These are phyloP conservation scores for Lasiosphaeria hispida DNA, from an alignment of 495 filamentous ascomycete genomes.

Conservation along the genomic window DNA sequence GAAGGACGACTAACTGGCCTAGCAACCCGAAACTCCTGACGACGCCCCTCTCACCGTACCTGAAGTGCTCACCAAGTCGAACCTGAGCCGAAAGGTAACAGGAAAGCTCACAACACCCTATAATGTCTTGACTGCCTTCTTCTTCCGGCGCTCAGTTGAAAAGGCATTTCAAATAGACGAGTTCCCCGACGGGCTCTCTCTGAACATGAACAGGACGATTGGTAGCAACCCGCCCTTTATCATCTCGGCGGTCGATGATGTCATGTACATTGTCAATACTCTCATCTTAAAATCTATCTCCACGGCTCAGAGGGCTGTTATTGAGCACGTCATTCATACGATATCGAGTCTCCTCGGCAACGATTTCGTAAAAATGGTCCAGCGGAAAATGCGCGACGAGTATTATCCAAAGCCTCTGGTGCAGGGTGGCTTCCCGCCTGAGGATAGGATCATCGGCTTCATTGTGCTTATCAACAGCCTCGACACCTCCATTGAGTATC, in stretches of 20 bases:
- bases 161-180: slow-evolving; percentile 99
- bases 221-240: slow-evolving; percentile 80
- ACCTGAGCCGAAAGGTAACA: slow-evolving; percentile 70
- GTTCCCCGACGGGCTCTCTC: slow-evolving; percentile 71
- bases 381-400: slow-evolving; percentile 95
- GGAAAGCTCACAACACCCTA: slow-evolving; percentile 73
- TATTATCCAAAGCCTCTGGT: slow-evolving; percentile 75
- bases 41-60: slow-evolving; percentile 58
- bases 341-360: slow-evolving; percentile 83
- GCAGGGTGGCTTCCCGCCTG: slow-evolving; percentile 75
- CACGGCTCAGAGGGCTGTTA: slow-evolving; percentile 74
- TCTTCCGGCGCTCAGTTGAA: slow-evolving; percentile 92
- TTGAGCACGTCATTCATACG: slow-evolving; percentile 73
- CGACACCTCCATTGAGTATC: slow-evolving; percentile 84
- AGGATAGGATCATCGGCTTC: slow-evolving; percentile 79
- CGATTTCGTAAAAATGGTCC: slow-evolving; percentile 95
- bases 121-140: slow-evolving; percentile 87
- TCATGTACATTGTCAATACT: slow-evolving; percentile 98
- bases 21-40: slow-evolving; percentile 45
- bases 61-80: slow-evolving; percentile 68
- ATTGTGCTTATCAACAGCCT: slow-evolving; percentile 94
- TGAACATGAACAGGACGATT: slow-evolving; percentile 67
- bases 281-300: slow-evolving; percentile 80
- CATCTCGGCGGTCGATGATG: slow-evolving; percentile 93
- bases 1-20: background rate